Percentiles rank a stretch among this genome's conserved stretches.
These are phyloP conservation scores for Candida nitratophila DNA, from an alignment of 805 yeast species.

Conservation along the genomic window DNA sequence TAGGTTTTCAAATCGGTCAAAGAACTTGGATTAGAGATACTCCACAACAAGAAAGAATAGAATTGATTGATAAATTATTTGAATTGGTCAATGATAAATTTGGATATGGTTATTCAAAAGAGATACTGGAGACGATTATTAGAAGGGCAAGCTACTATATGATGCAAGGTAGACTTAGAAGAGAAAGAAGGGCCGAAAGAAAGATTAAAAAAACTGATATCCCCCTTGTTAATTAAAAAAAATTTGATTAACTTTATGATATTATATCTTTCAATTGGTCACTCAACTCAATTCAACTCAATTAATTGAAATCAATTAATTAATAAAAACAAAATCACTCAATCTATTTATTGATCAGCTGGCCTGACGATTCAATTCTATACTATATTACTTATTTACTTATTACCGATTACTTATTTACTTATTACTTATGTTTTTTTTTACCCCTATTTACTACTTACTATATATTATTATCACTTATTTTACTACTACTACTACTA, in stretches of 20 bases:
- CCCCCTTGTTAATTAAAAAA: too few species aligned
- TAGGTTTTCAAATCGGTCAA: conserved; percentile 69
- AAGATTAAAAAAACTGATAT: conserved; percentile 16
- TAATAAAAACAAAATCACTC: too few species aligned
- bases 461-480: too few species aligned
- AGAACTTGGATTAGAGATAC: conserved; percentile 86
- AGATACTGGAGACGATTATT: conserved; percentile 61
- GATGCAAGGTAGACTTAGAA: conserved; percentile 72
- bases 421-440: neutral
- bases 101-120: conserved; percentile 44
- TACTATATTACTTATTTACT: neutral
- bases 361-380: neutral
- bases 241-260: too few species aligned
- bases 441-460: neutral
- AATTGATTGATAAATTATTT: conserved; percentile 42
- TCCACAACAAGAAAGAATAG: conserved; percentile 40
- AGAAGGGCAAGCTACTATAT: conserved; percentile 74
- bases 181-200: conserved; percentile 49
- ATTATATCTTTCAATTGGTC: too few species aligned
- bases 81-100: conserved; percentile 38
- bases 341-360: neutral
- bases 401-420: neutral
- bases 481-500: too few species aligned
- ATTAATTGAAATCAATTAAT: too few species aligned
- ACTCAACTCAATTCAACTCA: too few species aligned